Evolutionary conservation across 2,329 filamentous ascomycete genomes (phyloP).

Genomic region (Fusarium succisae): DNA sequence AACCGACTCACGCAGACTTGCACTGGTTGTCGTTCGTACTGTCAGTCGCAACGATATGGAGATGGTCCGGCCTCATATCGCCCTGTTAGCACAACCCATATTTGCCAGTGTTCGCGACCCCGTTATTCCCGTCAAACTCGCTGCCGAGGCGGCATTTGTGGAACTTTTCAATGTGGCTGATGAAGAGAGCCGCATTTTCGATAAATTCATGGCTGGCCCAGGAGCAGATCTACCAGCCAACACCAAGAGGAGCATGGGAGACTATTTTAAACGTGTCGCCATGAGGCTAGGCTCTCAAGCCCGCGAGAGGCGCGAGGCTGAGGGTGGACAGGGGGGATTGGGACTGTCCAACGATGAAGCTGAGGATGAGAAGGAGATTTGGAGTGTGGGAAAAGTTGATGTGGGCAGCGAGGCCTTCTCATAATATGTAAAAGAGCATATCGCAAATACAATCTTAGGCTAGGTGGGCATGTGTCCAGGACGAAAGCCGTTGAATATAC

Average conservation of each 20-base stretch:
- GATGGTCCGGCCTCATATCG: conserved; percentile 81
- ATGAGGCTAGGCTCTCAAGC: conserved; percentile 86
- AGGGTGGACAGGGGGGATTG: conserved; percentile 86
- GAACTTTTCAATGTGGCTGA: conserved; percentile 90
- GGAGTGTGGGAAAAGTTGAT: conserved; percentile 93
- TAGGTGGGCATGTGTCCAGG: background rate
- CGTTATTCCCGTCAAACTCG: conserved; percentile 94
- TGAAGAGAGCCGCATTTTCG: conserved; percentile 85
- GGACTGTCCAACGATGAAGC: conserved; percentile 89
- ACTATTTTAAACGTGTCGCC: conserved; percentile 96
- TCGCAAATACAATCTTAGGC: background rate
- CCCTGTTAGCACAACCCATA: conserved; percentile 80
- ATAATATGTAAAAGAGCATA: background rate
- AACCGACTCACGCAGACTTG: conserved; percentile 83
- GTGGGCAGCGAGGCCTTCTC: conserved; percentile 39
- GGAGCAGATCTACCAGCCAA: conserved; percentile 73
- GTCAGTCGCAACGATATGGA: conserved; percentile 82
- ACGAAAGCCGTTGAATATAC: background rate
- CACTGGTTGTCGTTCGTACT: conserved; percentile 88
- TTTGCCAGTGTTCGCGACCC: conserved; percentile 91
- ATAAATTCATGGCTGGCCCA: conserved; percentile 83
- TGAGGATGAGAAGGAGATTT: conserved; percentile 95
- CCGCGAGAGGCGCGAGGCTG: conserved; percentile 87
- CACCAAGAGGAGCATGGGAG: conserved; percentile 88
- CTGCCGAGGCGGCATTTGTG: conserved; percentile 93